Conservation (phyloP, 257 asterid genomes). For the Scutellaria galericulata region DNA sequence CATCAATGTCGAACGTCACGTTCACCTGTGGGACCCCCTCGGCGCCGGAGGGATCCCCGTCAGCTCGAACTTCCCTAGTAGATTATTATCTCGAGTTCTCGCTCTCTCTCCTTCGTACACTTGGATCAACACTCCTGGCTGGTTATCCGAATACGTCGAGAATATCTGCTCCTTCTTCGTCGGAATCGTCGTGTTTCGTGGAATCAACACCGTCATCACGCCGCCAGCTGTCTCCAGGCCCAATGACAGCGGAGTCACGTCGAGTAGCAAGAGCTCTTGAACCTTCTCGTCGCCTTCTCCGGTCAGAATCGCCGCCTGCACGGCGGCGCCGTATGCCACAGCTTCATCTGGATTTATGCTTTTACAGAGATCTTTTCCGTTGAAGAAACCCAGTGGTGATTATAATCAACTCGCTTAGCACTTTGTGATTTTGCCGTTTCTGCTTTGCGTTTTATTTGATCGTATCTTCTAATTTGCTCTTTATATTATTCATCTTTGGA, state of each 20-base stretch:
- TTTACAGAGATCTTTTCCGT: conserved; percentile 62
- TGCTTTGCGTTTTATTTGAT: not conserved
- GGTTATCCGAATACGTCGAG: conserved; percentile 59
- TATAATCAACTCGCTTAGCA: conserved; percentile 49
- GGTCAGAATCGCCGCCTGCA: conserved; percentile 58
- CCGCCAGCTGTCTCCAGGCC: conserved; percentile 68
- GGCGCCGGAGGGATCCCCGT: conserved; percentile 68
- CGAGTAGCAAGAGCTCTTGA: conserved; percentile 56
- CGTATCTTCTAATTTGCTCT: not conserved
- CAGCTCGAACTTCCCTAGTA: conserved; percentile 60
- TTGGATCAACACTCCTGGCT: conserved; percentile 64
- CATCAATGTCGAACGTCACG: conserved; percentile 58
- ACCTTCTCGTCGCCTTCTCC: conserved; percentile 57
- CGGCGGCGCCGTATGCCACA: conserved; percentile 61
- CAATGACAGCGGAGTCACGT: conserved; percentile 55
- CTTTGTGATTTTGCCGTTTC: not conserved
- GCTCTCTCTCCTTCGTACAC: conserved; percentile 65
- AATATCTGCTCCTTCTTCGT: conserved; percentile 61
- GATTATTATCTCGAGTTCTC: conserved; percentile 53
- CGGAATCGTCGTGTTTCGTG: conserved; percentile 59
- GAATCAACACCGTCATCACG: conserved; percentile 57
- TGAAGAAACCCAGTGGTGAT: conserved; percentile 51
- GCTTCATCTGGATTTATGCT: conserved; percentile 61
- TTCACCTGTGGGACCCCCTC: conserved; percentile 59
- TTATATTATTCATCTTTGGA: not conserved